Conservation (phyloP, 1,284 basidiomycete species). For the Puccinia sorghi region DNA sequence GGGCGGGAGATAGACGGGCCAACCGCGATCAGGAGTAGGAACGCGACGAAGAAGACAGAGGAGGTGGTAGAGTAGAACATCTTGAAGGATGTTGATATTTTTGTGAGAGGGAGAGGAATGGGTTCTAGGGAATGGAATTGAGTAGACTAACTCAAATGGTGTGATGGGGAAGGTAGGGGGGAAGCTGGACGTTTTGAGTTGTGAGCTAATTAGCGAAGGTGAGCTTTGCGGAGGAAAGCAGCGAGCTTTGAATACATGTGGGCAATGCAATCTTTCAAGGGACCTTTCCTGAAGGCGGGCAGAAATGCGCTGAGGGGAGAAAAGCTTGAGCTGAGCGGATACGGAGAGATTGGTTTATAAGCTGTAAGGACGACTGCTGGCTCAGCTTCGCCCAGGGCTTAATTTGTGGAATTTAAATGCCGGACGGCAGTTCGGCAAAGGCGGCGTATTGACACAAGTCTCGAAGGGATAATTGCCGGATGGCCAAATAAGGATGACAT, state of each 20-base stretch:
- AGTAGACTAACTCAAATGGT: not conserved
- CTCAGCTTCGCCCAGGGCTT: not conserved
- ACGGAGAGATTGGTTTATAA: conserved; percentile 6
- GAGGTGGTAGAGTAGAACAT: conserved; percentile 1
- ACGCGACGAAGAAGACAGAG: not conserved
- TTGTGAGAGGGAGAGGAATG: not conserved
- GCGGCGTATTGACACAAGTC: conserved; percentile 12
- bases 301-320: conserved; percentile 9
- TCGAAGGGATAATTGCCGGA: conserved; percentile 5
- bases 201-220: not conserved
- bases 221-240: not conserved
- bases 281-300: conserved; percentile 8
- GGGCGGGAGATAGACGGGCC: not conserved
- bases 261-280: not conserved
- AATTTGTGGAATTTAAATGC: conserved; percentile 7
- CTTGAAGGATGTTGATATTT: not conserved
- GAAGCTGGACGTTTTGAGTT: not conserved
- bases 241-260: not conserved
- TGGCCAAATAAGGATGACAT: conserved; percentile 20
- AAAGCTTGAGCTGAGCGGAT: not conserved
- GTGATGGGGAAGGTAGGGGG: not conserved
- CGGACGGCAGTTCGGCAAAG: not conserved
- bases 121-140: conserved; percentile 21
- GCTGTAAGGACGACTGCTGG: not conserved
- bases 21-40: not conserved